A percentile compares a stretch with the other conserved stretches of the same genome.
phyloP scores from a whole-genome alignment of 306 rosid genomes.

The Sindora glabra region DNA sequence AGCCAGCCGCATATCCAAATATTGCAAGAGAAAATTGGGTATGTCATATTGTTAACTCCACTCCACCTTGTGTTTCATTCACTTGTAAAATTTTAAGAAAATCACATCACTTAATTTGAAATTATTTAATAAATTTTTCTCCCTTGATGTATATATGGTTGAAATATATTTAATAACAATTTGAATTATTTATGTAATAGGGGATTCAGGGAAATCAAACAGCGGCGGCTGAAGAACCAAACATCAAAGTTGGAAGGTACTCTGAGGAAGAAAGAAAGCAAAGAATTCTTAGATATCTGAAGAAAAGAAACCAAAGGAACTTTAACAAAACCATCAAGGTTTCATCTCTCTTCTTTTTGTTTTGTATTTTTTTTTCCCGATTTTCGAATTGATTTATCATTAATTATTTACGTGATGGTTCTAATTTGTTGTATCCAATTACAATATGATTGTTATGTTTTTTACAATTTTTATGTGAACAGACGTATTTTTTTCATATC shows the following conservation, averaged over 20 bases:
- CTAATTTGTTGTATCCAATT: too few relatives aligned
- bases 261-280: slow-evolving; percentile 89
- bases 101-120: too few relatives aligned
- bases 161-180: too few relatives aligned
- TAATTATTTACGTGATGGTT: too few relatives aligned
- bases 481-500: too few relatives aligned
- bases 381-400: too few relatives aligned
- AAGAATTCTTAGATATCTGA: slow-evolving; percentile 75
- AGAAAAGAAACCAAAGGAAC: slow-evolving; percentile 94
- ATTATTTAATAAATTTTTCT: too few relatives aligned
- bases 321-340: slow-evolving; percentile 87
- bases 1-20: slow-evolving; percentile 31
- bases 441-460: too few relatives aligned
- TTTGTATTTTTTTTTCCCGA: too few relatives aligned
- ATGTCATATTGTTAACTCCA: not conserved
- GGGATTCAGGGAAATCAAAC: slow-evolving; percentile 54
- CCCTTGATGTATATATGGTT: too few relatives aligned
- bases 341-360: not conserved
- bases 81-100: too few relatives aligned
- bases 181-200: slow-evolving; percentile 15
- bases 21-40: slow-evolving; percentile 43
- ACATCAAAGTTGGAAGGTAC: slow-evolving; percentile 70
- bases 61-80: not conserved
- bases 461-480: not conserved
- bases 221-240: slow-evolving; percentile 48